Percentiles rank a stretch among this genome's conserved stretches.
These are phyloP conservation scores for Silene noctiflora DNA, from an alignment of 179 eudicot genomes.

Conservation along the genomic window DNA sequence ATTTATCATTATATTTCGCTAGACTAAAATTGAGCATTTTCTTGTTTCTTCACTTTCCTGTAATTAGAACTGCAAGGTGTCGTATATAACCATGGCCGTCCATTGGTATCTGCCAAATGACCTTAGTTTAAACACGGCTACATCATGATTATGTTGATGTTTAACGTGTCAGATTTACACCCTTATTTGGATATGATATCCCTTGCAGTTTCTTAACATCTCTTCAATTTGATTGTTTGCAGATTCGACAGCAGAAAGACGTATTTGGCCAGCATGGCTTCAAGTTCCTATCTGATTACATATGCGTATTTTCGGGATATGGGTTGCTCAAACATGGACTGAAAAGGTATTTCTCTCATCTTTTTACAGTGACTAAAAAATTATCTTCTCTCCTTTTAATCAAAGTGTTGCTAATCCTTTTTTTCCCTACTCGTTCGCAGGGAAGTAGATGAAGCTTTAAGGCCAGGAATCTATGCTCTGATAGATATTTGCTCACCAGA, in stretches of 20 bases:
- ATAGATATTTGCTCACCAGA: slow-evolving; percentile 81
- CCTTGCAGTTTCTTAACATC: slow-evolving; percentile 5
- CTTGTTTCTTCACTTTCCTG: background rate
- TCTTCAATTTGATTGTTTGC: slow-evolving; percentile 22
- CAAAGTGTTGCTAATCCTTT: background rate
- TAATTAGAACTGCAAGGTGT: background rate
- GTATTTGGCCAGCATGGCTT: slow-evolving; percentile 53
- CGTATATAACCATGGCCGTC: background rate
- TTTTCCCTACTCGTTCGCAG: slow-evolving; percentile 27
- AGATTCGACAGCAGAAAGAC: slow-evolving; percentile 95
- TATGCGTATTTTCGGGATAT: slow-evolving; percentile 68
- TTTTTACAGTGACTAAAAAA: slow-evolving; percentile 42
- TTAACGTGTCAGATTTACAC: too few relatives aligned
- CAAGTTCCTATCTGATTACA: slow-evolving; percentile 63
- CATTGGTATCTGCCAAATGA: background rate
- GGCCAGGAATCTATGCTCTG: slow-evolving; percentile 85
- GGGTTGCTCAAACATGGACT: slow-evolving; percentile 68
- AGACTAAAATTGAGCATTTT: background rate
- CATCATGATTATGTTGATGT: too few relatives aligned
- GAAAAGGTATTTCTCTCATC: slow-evolving; percentile 43
- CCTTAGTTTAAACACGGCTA: background rate
- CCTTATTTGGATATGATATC: background rate
- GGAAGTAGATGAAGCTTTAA: slow-evolving; percentile 87
- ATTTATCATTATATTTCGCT: background rate
- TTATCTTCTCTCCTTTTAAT: background rate